A percentile compares a stretch with the other conserved stretches of the same genome.
phyloP scores from a whole-genome alignment of 202 grass and related monocot genomes.

The Dendrocalamus latiflorus region DNA sequence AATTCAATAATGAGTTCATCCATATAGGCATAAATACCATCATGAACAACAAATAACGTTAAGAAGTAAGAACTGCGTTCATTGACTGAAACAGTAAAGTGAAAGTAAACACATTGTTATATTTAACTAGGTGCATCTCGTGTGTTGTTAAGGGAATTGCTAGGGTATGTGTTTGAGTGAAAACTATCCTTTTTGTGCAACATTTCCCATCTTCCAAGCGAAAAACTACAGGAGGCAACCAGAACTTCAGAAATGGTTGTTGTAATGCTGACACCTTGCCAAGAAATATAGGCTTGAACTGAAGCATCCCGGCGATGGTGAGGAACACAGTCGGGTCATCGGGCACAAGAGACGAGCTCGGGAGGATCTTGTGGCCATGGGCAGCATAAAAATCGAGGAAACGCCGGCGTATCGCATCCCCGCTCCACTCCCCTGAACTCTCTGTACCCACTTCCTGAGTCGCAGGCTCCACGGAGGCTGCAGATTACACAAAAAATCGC shows the following conservation, averaged over 20 bases:
- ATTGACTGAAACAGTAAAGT: not conserved
- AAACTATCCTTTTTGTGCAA: not conserved
- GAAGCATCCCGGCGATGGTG: constrained; percentile 98
- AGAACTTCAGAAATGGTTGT: not conserved
- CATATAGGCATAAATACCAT: not conserved
- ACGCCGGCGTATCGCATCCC: constrained; percentile 59
- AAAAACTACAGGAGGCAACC: not conserved
- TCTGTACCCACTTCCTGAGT: constrained; percentile 25
- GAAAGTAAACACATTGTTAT: not conserved
- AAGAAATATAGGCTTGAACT: constrained; percentile 98
- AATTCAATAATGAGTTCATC: not conserved
- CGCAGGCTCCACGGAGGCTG: constrained; percentile 37
- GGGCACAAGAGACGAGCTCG: constrained; percentile 88
- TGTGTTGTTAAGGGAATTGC: not conserved
- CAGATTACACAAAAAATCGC: not conserved
- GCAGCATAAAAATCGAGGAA: constrained; percentile 89
- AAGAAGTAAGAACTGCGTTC: not conserved
- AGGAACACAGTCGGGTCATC: constrained; percentile 92
- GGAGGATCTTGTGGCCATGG: constrained; percentile 79
- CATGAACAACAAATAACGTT: not conserved
- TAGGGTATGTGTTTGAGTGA: not conserved
- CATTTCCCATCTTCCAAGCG: not conserved
- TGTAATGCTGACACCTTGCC: constrained; percentile 51
- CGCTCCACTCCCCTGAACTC: constrained; percentile 34
- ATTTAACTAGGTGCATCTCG: not conserved